These are phyloP conservation scores for Mycocentrospora acerina DNA, from an alignment of 2,329 filamentous ascomycete genomes.

Conservation along the genomic window DNA sequence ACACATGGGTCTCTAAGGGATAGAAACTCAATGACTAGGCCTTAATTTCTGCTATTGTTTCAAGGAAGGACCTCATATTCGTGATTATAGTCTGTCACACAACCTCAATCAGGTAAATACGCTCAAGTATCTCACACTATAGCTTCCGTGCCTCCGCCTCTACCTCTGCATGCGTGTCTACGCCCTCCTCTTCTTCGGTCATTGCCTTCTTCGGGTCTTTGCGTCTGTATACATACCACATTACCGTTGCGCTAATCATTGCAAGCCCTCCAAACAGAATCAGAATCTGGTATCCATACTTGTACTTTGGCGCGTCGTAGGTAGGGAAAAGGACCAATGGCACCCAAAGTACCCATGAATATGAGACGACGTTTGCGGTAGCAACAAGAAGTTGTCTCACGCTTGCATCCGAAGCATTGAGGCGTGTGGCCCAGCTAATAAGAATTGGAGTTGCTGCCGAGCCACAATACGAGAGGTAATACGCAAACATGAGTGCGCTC, in stretches of 20 bases:
- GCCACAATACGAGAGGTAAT: slow-evolving; percentile 1
- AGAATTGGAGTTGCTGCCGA: not conserved
- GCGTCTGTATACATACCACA: slow-evolving; percentile 3
- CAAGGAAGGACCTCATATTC: too few relatives aligned
- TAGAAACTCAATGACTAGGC: too few relatives aligned
- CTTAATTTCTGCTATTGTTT: too few relatives aligned
- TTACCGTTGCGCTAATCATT: slow-evolving; percentile 1
- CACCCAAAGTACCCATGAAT: slow-evolving; percentile 3
- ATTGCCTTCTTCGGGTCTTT: not conserved
- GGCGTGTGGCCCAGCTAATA: slow-evolving; percentile 2
- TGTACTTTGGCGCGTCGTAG: slow-evolving; percentile 5
- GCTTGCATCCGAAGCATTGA: slow-evolving; percentile 15
- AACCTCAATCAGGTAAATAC: too few relatives aligned
- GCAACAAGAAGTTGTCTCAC: slow-evolving; percentile 3
- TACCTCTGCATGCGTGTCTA: not conserved
- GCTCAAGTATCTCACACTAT: too few relatives aligned
- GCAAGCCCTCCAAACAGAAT: slow-evolving; percentile 3
- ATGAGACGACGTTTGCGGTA: slow-evolving; percentile 5
- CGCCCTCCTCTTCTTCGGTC: not conserved
- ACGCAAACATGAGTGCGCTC: slow-evolving; percentile 1
- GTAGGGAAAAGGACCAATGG: slow-evolving; percentile 5
- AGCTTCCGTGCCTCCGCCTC: too few relatives aligned
- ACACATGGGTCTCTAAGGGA: too few relatives aligned
- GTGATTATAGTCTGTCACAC: too few relatives aligned
- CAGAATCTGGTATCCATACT: slow-evolving; percentile 6